Evolutionary conservation across 2,329 filamentous ascomycete species (phyloP).

Genomic region (Exophiala aquamarina): DNA sequence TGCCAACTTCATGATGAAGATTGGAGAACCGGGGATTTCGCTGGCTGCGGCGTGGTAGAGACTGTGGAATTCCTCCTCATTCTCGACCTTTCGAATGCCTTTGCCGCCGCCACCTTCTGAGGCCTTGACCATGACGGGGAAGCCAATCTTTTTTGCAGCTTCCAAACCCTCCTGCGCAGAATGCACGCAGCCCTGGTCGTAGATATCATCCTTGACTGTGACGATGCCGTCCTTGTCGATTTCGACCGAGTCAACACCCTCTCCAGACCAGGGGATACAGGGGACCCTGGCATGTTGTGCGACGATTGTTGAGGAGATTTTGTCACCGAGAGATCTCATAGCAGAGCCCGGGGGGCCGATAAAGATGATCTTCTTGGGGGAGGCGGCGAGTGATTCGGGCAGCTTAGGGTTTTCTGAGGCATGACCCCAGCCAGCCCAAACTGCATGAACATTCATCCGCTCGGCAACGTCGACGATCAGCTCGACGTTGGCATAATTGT

Average conservation of each 20-base stretch:
- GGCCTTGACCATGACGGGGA: slow-evolving; percentile 99
- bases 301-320: slow-evolving; percentile 98
- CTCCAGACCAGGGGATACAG: slow-evolving; percentile 99
- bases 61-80: slow-evolving; percentile 78
- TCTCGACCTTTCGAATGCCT: slow-evolving; percentile 92
- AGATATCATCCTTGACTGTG: slow-evolving; percentile 81
- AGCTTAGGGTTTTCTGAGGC: slow-evolving; percentile 98
- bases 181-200: slow-evolving; percentile 86
- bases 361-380: slow-evolving; percentile 98
- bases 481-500: slow-evolving; percentile 99
- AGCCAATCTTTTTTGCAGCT: slow-evolving; percentile 87
- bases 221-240: slow-evolving; percentile 84
- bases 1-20: slow-evolving; percentile 99
- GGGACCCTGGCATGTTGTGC: slow-evolving; percentile 95
- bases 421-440: slow-evolving; percentile 99
- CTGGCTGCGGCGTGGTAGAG: slow-evolving; percentile 95
- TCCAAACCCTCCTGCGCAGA: slow-evolving; percentile 86
- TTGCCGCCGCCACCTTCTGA: slow-evolving; percentile 99
- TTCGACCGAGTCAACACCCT: slow-evolving; percentile 78
- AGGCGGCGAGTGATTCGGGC: slow-evolving; percentile 91
- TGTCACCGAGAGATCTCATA: slow-evolving; percentile 98
- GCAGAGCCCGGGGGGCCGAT: slow-evolving; percentile 96
- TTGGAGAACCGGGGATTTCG: slow-evolving; percentile 97
- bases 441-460: slow-evolving; percentile 96
- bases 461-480: slow-evolving; percentile 98